Percentiles rank a stretch among this genome's conserved stretches.
These are phyloP conservation scores for Geranium brycei DNA, from an alignment of 345 rosid species.

Conservation along the genomic window DNA sequence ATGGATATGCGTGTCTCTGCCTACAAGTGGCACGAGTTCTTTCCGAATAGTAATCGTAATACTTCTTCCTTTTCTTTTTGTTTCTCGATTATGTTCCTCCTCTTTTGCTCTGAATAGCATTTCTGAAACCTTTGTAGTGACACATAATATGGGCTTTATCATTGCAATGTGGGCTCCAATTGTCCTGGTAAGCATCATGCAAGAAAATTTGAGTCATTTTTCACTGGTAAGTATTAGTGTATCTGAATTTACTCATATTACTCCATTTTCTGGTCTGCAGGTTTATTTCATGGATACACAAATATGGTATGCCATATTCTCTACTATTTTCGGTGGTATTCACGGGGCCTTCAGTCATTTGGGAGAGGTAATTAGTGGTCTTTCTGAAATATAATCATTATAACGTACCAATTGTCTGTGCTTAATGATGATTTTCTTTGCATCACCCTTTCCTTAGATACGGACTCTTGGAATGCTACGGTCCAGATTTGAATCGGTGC, in stretches of 20 bases:
- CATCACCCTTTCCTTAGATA: constrained; percentile 34
- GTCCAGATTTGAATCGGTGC: constrained; percentile 70
- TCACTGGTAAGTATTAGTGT: too few species aligned
- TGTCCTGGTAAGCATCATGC: constrained; percentile 47
- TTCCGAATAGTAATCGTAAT: constrained; percentile 47
- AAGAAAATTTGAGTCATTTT: background rate
- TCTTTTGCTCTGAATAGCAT: constrained; percentile 10
- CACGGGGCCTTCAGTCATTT: constrained; percentile 91
- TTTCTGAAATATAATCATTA: background rate
- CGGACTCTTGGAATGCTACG: constrained; percentile 91
- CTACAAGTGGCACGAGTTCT: constrained; percentile 87
- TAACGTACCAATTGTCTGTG: too few species aligned
- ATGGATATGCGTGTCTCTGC: constrained; percentile 42
- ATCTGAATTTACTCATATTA: background rate
- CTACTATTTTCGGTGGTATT: constrained; percentile 89
- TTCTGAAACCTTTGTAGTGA: constrained; percentile 33
- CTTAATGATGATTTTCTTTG: background rate
- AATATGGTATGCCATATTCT: constrained; percentile 97
- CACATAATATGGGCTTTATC: constrained; percentile 68
- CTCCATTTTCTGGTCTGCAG: constrained; percentile 17
- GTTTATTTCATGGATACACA: constrained; percentile 93
- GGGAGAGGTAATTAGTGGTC: constrained; percentile 64
- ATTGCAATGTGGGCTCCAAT: constrained; percentile 93
- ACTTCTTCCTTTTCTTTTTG: background rate
- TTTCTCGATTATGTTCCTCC: constrained; percentile 1